Base-by-base conservation (phyloP, 371 early-diverging fungal species). In the Mucor irregularis region DNA sequence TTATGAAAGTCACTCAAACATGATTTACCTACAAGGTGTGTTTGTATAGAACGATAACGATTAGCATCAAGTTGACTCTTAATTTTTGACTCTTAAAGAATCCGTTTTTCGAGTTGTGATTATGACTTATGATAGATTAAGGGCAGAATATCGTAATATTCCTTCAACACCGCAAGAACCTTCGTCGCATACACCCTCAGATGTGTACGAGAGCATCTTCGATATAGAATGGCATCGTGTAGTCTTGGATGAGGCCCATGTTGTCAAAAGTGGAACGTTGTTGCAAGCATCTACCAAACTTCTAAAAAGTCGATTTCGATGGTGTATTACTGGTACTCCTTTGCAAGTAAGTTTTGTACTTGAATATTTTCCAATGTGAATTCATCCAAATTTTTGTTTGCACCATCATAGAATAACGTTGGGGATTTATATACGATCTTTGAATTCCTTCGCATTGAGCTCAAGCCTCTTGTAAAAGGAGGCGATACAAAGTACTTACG, bases 261-360 rank as follows among this genome's bases (percentile, higher is more conserved):
- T 82, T 28, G 85, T 96, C 30, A 61, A 69, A 45, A 56, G 58
- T 11, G 56, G 58, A 37, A 53, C 75, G 4, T 49, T 57, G 38
- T 29, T 74, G 7, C 60, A 64, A 10, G 58, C 64, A n/a, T 49
- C 71, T 13, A 63, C 69, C 6, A 47, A 53, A 21, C 47, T 56
- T 30, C 35, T 74, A 24, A 45, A 40, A 17, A 53, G 71, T 10
- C 61, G 49, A 37, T 74, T 85, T 43, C 78, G 90, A 48, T 93
- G 94, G 90, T 89, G 94, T 50, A 68, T 97, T 29, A 90, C 94
- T 13, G 97, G 96, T 48, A 92, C 87, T 11, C 83, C 84, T 8
- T 51, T 72, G 8, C 92, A 93, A 70, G 73, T 73, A 72, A 39
- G 19, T 14, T n/a, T 24, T 31, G n/a, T n/a, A n/a, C n/a, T n/a